Evolutionary conservation across 495 filamentous ascomycete species (phyloP), one percentile per base, ranked within the genome.

Genomic region (Hyaloscypha hepaticicola): DNA sequence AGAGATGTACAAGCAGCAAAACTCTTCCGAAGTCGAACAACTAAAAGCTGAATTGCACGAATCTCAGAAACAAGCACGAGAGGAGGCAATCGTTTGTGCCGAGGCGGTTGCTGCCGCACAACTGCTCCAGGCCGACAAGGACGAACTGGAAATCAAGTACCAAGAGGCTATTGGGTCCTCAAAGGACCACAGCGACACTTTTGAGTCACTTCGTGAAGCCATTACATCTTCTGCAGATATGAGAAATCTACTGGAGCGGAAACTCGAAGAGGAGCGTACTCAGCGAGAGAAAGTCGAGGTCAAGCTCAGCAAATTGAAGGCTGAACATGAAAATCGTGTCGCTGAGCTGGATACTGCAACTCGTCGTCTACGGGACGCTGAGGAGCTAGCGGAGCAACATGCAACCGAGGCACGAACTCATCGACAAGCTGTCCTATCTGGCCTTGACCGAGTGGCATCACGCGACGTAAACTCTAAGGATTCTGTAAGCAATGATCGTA

Each of bases 351-450:
- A 92, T 49, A 84, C 82, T 25, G 80, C 85, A 0, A 89, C 82
- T 26, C 85, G 90, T 64, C 87, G 90, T 45, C 76, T 98, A 38
- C 84, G 85, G 29, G 93, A 97, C 75, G 86, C 92, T 12, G 93
- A 99, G 76, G 93, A 98, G 72, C 74, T 98, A 29, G 89, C 90
- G n/a, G 92, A 95, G 61, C 90, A 85, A 49, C 86, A 96, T 72
- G 89, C 93, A 16, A 87, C 86, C 64, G 96, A 99, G 75, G 95
- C 96, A 1, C 83, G 88, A 49, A 87, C 89, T 48, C 94, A 97
- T 69, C 91, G 91, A 57, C 80, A 90, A 66, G 93, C 90, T 31
- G 86, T 99, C 53, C 77, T 96, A 28, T 81, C 86, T 21, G 96
- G 96, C 2, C 82, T 99, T 12, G 90, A 92, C 60, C 91, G 87